Evolutionary conservation across 345 rosid genomes (phyloP).

Genomic region (Rubroshorea leprosula): DNA sequence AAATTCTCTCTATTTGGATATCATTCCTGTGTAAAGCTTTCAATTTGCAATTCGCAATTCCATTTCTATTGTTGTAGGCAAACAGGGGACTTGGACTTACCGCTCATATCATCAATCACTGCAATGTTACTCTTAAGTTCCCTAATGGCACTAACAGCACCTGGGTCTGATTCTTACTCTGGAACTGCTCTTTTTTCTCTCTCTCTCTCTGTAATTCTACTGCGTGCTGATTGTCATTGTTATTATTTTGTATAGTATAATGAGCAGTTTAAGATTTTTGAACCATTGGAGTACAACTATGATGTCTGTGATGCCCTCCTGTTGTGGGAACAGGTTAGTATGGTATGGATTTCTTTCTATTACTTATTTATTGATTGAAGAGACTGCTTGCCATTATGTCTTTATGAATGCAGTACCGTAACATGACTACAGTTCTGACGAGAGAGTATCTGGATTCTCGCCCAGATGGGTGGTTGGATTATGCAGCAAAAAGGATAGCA

Average conservation of each 20-base stretch:
- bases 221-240: conserved; percentile 10
- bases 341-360: neutral
- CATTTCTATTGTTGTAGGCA: conserved; percentile 35
- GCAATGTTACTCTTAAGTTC: conserved; percentile 78
- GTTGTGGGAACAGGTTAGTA: conserved; percentile 92
- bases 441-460: conserved; percentile 90
- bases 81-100: conserved; percentile 88
- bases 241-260: conserved; percentile 68
- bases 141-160: conserved; percentile 95
- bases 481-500: conserved; percentile 91
- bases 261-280: conserved; percentile 73
- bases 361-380: conserved; percentile 8
- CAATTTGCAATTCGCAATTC: no score
- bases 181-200: neutral
- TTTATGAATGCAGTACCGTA: conserved; percentile 66
- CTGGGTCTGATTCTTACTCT: conserved; percentile 49
- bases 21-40: neutral
- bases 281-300: conserved; percentile 83
- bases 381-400: conserved; percentile 21
- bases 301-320: conserved; percentile 86
- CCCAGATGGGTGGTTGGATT: conserved; percentile 92
- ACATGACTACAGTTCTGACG: conserved; percentile 93
- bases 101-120: conserved; percentile 63
- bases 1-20: neutral
- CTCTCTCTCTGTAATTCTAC: neutral